phyloP scores from a whole-genome alignment of 495 filamentous ascomycete species.

The Podospora conica region DNA sequence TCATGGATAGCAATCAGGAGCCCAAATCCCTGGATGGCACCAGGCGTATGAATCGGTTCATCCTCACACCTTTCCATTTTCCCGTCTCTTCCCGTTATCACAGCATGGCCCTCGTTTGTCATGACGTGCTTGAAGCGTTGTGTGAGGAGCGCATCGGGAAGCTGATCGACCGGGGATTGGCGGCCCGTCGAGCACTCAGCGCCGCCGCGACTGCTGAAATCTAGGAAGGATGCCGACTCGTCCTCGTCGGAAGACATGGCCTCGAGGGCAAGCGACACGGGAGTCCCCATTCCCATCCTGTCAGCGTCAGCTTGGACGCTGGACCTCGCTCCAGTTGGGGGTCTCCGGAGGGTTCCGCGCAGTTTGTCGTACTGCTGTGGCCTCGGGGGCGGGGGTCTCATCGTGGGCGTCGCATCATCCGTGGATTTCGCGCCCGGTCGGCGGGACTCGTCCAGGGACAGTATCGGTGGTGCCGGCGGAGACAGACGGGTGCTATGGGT shows the following conservation, averaged over 20 bases:
- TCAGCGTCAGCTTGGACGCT: constrained; percentile 28
- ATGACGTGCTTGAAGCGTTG: constrained; percentile 73
- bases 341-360: constrained; percentile 19
- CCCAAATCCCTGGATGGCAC: constrained; percentile 84
- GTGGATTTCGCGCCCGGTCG: not conserved
- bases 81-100: constrained; percentile 74
- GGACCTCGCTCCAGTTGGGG: constrained; percentile 21
- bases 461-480: not conserved
- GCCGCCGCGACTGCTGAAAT: constrained; percentile 9
- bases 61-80: constrained; percentile 78
- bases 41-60: constrained; percentile 88
- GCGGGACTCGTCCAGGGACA: not conserved
- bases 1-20: constrained; percentile 72
- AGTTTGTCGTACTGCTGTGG: not conserved
- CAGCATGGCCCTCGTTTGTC: constrained; percentile 74
- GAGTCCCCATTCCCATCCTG: constrained; percentile 13
- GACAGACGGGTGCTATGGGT: not conserved
- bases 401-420: not conserved
- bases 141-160: constrained; percentile 47
- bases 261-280: constrained; percentile 28
- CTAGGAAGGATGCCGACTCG: constrained; percentile 5
- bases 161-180: constrained; percentile 21
- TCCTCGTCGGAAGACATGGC: constrained; percentile 30
- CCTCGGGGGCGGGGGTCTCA: not conserved
- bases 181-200: constrained; percentile 12